phyloP scores from a whole-genome alignment of 2,329 filamentous ascomycete species.

The Cladosporium sp. region DNA sequence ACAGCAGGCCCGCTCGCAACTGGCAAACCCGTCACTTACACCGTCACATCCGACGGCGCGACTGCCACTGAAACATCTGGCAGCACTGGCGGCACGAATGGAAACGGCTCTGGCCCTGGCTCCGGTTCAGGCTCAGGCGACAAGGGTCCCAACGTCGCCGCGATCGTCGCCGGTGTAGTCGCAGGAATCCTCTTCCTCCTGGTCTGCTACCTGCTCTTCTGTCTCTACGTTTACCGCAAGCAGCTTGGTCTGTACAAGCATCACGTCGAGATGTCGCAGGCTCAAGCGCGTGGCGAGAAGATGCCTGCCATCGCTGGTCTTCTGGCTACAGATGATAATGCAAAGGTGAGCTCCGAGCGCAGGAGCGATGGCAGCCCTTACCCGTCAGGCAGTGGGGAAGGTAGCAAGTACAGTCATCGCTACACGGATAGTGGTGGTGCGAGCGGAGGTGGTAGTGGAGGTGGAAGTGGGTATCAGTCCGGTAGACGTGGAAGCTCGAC shows the following conservation, averaged over 20 bases:
- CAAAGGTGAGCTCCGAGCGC: constrained; percentile 19
- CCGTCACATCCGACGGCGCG: constrained; percentile 50
- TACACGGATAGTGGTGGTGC: constrained; percentile 17
- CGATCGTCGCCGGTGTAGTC: constrained; percentile 56
- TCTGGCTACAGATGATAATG: constrained; percentile 21
- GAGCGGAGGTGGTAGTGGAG: constrained; percentile 27
- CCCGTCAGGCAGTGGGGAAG: constrained; percentile 17
- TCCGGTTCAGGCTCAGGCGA: constrained; percentile 17
- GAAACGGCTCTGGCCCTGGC: constrained; percentile 34
- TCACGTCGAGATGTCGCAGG: constrained; percentile 63
- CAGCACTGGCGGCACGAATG: constrained; percentile 39
- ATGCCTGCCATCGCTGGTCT: constrained; percentile 27
- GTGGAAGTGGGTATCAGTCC: constrained; percentile 21
- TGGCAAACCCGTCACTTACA: constrained; percentile 66
- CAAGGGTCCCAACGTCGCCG: constrained; percentile 46
- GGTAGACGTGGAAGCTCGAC: constrained; percentile 37
- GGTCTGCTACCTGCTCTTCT: constrained; percentile 65
- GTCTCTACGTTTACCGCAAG: constrained; percentile 68
- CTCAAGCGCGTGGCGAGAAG: constrained; percentile 45
- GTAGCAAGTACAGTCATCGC: constrained; percentile 19
- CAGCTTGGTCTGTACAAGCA: constrained; percentile 66
- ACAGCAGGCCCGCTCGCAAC: constrained; percentile 68
- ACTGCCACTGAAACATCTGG: constrained; percentile 44
- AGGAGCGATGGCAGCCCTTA: constrained; percentile 23
- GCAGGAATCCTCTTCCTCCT: constrained; percentile 62